These are phyloP conservation scores for Thyridium curvatum DNA, from an alignment of 2,329 filamentous ascomycete species.

Conservation along the genomic window DNA sequence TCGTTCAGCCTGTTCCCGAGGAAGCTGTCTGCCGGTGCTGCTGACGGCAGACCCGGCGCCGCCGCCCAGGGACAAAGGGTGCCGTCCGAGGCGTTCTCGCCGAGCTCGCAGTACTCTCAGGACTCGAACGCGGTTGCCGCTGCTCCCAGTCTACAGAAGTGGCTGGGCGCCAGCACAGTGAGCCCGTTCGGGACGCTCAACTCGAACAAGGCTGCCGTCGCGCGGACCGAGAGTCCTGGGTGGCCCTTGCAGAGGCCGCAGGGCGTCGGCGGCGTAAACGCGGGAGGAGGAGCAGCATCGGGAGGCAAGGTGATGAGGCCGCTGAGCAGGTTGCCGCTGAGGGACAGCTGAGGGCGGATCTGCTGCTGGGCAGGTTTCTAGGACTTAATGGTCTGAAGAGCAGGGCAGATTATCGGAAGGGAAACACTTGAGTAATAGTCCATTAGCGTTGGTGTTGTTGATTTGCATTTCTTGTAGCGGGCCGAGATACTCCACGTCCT, in stretches of 20 bases:
- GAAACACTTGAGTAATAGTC: too few relatives aligned
- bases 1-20: constrained; percentile 19
- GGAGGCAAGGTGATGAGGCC: constrained; percentile 6
- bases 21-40: constrained; percentile 1
- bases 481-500: too few relatives aligned
- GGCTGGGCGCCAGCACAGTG: constrained; percentile 23
- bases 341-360: constrained; percentile 1
- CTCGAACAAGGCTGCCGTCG: constrained; percentile 1
- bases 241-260: constrained; percentile 8
- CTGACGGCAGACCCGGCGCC: neutral
- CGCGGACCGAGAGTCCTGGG: neutral
- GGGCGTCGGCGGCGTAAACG: constrained; percentile 11
- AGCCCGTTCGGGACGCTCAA: constrained; percentile 25
- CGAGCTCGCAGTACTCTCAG: constrained; percentile 4
- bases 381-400: too few relatives aligned
- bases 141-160: constrained; percentile 21
- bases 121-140: constrained; percentile 8
- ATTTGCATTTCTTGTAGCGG: too few relatives aligned
- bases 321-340: constrained; percentile 5
- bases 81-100: constrained; percentile 1
- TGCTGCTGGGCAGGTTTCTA: neutral
- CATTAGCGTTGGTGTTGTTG: too few relatives aligned
- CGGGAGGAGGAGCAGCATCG: constrained; percentile 2
- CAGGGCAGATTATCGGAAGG: too few relatives aligned
- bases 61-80: neutral